Base-by-base conservation (phyloP, 2,329 filamentous ascomycete genomes). In the Tolypocladium pustulatum region DNA sequence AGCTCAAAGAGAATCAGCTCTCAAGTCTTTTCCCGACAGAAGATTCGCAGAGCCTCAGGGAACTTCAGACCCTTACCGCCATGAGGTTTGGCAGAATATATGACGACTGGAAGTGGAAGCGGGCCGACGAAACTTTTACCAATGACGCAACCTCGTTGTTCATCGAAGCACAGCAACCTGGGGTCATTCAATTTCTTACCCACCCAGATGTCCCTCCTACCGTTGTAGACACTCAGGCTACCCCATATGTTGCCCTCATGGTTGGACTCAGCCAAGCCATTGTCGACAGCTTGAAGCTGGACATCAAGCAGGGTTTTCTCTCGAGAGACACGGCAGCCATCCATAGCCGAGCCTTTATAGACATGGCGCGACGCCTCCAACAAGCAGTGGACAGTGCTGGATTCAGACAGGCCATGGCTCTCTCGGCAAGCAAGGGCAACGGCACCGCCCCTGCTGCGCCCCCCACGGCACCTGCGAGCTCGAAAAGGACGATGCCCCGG, bases 101-200 rank as follows among this genome's bases (percentile, higher is more conserved):
- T 22, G 41, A 43, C 9, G 41, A 43, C 9, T 43, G 41, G n/a
- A 43, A 43, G 4, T 25, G 25, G n/a, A 43, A 43, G 41, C 41
- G n/a, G n/a, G 2, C 12, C 41, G 4, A 22, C n/a, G 41, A 43
- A 13, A 4, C 0, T 1, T 43, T n/a, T 4, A 1, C 4, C 1
- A 41, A 1, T 9, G 38, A n/a, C 17, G 20, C 2, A 41, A 41
- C 20, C 9, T 1, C n/a, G 4, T 15, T 13, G 9, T 43, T 43
- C 4, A 10, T 43, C 25, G 41, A 25, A 13, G 22, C 3, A 25
- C 41, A 43, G 22, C 0, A 13, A 1, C 41, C 41, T 4, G 41
- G 22, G 1, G 2, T 15, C 10, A 5, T 43, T 25, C 9, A 6
- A 13, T 6, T 1, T 5, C 10, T 43, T 4, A 25, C 9, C 2